Evolutionary conservation across 2,329 filamentous ascomycete genomes (phyloP).

Genomic region (Botrytis aclada): DNA sequence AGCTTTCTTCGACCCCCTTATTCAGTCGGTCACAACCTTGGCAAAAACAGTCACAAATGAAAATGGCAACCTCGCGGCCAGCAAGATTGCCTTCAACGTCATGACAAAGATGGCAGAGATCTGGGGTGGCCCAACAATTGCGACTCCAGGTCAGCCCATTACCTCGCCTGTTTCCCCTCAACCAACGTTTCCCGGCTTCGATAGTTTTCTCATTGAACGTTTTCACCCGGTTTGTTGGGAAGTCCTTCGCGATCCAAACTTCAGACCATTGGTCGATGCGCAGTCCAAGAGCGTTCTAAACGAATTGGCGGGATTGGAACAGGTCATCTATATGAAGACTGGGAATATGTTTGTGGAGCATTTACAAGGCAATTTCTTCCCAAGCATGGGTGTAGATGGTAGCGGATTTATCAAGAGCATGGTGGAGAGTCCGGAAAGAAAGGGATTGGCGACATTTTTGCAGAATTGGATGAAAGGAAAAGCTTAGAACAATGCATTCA

Average conservation of each 20-base stretch:
- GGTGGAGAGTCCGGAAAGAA: slow-evolving; percentile 58
- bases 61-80: slow-evolving; percentile 58
- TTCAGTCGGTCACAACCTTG: slow-evolving; percentile 80
- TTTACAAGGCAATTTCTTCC: slow-evolving; percentile 61
- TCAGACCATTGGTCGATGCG: slow-evolving; percentile 77
- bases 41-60: slow-evolving; percentile 67
- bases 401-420: slow-evolving; percentile 57
- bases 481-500: slow-evolving; percentile 18
- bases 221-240: slow-evolving; percentile 92
- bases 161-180: slow-evolving; percentile 49
- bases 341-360: slow-evolving; percentile 75
- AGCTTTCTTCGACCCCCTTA: slow-evolving; percentile 81
- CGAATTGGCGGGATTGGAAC: slow-evolving; percentile 84
- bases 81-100: slow-evolving; percentile 74
- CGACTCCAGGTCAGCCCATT: slow-evolving; percentile 53
- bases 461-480: slow-evolving; percentile 51
- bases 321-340: slow-evolving; percentile 86
- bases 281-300: slow-evolving; percentile 84
- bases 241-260: slow-evolving; percentile 72
- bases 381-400: slow-evolving; percentile 61
- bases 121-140: slow-evolving; percentile 85
- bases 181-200: slow-evolving; percentile 78
- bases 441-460: slow-evolving; percentile 63
- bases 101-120: slow-evolving; percentile 78
- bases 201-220: slow-evolving; percentile 81